These are phyloP conservation scores for Geoglossum cookeanum DNA, from an alignment of 2,329 filamentous ascomycete genomes.

Conservation along the genomic window DNA sequence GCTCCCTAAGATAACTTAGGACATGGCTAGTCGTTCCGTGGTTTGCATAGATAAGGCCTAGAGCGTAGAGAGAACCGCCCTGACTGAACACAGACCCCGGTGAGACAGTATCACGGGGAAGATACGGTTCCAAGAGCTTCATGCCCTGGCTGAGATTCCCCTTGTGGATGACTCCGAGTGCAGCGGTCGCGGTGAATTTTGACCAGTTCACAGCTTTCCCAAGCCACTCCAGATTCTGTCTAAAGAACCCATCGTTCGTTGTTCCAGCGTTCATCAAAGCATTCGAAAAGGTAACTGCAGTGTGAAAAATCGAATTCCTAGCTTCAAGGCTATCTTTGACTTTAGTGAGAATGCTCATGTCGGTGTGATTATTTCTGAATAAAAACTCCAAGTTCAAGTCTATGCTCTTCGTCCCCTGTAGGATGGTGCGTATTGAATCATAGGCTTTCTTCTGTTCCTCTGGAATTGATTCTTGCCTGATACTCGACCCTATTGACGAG, in stretches of 20 bases:
- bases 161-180: conserved; percentile 87
- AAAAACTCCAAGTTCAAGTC: conserved; percentile 91
- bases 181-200: conserved; percentile 94
- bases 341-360: conserved; percentile 85
- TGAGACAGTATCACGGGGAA: conserved; percentile 58
- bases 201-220: conserved; percentile 99
- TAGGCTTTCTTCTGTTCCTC: conserved; percentile 35
- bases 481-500: conserved; percentile 16
- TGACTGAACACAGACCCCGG: conserved; percentile 86
- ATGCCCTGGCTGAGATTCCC: conserved; percentile 86
- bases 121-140: conserved; percentile 85
- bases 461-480: conserved; percentile 23
- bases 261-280: conserved; percentile 99
- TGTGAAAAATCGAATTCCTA: conserved; percentile 96
- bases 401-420: conserved; percentile 85
- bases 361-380: conserved; percentile 85
- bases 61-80: conserved; percentile 85
- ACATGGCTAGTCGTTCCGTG: conserved; percentile 67
- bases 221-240: conserved; percentile 93
- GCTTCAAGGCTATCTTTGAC: conserved; percentile 89
- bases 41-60: conserved; percentile 92
- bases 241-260: conserved; percentile 95
- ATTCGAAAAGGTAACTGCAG: conserved; percentile 89
- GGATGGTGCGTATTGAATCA: conserved; percentile 37
- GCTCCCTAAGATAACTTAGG: conserved; percentile 55